phyloP scores from a whole-genome alignment of 768 basidiomycete genomes.

The Phylloporus scabripes region DNA sequence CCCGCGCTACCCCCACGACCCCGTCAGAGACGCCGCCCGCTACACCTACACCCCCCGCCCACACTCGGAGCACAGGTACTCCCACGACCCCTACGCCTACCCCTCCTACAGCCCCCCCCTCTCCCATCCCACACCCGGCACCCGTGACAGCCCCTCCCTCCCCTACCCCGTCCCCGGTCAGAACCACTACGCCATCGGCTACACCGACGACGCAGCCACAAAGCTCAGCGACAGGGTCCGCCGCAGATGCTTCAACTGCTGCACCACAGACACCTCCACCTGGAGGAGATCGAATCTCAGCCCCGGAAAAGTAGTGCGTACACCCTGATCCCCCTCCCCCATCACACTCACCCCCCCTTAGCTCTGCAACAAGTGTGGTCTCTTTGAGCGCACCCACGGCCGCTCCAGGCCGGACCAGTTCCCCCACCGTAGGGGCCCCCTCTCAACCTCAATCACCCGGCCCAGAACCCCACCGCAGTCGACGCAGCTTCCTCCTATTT shows the following conservation, averaged over 20 bases:
- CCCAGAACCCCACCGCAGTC: conserved; percentile 48
- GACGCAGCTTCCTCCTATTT: conserved; percentile 42
- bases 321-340: no score
- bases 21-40: conserved; percentile 28
- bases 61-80: conserved; percentile 29
- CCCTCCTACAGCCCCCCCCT: conserved; percentile 25
- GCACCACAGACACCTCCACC: conserved; percentile 78
- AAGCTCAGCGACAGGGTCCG: conserved; percentile 75
- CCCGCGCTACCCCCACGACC: conserved; percentile 32
- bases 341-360: conserved; percentile 8
- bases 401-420: conserved; percentile 76
- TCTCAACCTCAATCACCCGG: conserved; percentile 45
- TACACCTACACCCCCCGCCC: conserved; percentile 26
- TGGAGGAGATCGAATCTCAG: conserved; percentile 74
- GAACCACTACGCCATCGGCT: conserved; percentile 35
- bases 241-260: conserved; percentile 77
- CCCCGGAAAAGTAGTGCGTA: conserved; percentile 68
- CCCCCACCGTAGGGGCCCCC: conserved; percentile 71
- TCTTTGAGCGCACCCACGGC: conserved; percentile 78
- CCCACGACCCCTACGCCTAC: conserved; percentile 30
- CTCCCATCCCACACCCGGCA: conserved; percentile 16
- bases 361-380: conserved; percentile 63
- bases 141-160: conserved; percentile 26
- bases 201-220: conserved; percentile 77
- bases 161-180: conserved; percentile 37